Conservation (phyloP, 2,329 filamentous ascomycete species). For the Curvularia spicifera region DNA sequence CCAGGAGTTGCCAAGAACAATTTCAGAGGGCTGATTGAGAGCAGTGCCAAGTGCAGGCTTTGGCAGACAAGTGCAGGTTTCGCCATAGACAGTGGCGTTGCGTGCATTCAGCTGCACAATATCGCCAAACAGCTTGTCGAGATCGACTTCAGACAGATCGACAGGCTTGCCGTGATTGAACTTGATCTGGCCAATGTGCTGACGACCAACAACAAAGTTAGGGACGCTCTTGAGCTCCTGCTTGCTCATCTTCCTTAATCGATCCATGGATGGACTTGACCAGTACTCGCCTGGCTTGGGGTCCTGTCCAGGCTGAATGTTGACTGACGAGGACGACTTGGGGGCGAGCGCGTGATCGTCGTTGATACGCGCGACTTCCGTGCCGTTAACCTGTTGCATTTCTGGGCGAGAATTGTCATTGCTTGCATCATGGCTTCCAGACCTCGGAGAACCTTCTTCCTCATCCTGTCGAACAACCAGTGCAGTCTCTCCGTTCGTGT, state of each 20-base stretch:
- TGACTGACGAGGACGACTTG: conserved; percentile 38
- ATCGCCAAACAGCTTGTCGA: conserved; percentile 78
- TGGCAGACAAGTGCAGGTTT: conserved; percentile 53
- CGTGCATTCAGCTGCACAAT: conserved; percentile 80
- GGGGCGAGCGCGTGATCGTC: conserved; percentile 66
- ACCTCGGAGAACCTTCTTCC: conserved; percentile 59
- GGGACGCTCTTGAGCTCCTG: conserved; percentile 76
- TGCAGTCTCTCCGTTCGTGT: conserved; percentile 54
- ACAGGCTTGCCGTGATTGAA: conserved; percentile 68
- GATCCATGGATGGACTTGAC: conserved; percentile 77
- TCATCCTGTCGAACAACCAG: conserved; percentile 59
- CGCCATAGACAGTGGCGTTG: conserved; percentile 84
- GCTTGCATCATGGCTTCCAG: conserved; percentile 52
- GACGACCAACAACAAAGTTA: conserved; percentile 81
- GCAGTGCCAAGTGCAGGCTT: conserved; percentile 88
- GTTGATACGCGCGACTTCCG: conserved; percentile 78
- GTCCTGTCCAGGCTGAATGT: conserved; percentile 48
- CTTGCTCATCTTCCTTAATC: conserved; percentile 79
- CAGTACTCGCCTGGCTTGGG: conserved; percentile 79
- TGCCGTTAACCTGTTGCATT: conserved; percentile 74
- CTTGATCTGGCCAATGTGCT: conserved; percentile 78
- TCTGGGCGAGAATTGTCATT: conserved; percentile 60
- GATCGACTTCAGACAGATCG: conserved; percentile 78
- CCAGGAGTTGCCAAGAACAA: conserved; percentile 92
- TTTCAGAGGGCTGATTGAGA: conserved; percentile 87